Evolutionary conservation across 164 flowering plant genomes (phyloP), one percentile per base, ranked within the genome.

Genomic region (Umbellularia californica): DNA sequence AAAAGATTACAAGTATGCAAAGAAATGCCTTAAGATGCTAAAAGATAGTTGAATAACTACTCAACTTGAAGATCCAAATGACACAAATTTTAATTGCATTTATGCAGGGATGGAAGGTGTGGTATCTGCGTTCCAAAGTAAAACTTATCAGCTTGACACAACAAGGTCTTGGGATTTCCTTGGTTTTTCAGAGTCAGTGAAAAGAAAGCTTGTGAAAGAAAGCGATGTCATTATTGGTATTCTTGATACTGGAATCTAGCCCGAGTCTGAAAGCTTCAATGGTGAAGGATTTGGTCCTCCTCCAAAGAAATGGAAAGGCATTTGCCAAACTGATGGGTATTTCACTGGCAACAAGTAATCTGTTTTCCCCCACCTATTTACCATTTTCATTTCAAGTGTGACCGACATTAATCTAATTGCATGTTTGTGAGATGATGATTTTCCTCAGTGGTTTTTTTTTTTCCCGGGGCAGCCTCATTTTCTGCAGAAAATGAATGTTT

Each of bases 291-390:
- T n/a, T n/a, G n/a, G n/a, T n/a, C n/a, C n/a, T n/a, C n/a, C n/a
- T n/a, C n/a, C n/a, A n/a, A n/a, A n/a, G 68, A 88, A 83, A 74
- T 88, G 88, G 85, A 88, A 81, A 75, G 93, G 68, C 68, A 68
- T 87, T 88, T 72, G 74, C 73, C 20, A 69, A 22, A 13, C 20
- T 30, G 50, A 15, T 3, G 22, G n/a, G 6, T 80, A 86, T 64
- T 85, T 90, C 79, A 83, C 90, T 17, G 88, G 93, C 83, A 89
- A 87, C 84, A 89, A 84, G 93, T 88, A 82, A 30, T 67, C 30
- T 3, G 7, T 30, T 12, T 25, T 28, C 15, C 20, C 14, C 10
- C 47, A 67, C 22, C 25, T 67, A 33, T 33, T 0, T 33, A 5
- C 6, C 41, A 33, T 5, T 33, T 33, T 6, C 5, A 33, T 33